These are phyloP conservation scores for Nothophoma quercina DNA, from an alignment of 2,329 filamentous ascomycete species.

Conservation along the genomic window DNA sequence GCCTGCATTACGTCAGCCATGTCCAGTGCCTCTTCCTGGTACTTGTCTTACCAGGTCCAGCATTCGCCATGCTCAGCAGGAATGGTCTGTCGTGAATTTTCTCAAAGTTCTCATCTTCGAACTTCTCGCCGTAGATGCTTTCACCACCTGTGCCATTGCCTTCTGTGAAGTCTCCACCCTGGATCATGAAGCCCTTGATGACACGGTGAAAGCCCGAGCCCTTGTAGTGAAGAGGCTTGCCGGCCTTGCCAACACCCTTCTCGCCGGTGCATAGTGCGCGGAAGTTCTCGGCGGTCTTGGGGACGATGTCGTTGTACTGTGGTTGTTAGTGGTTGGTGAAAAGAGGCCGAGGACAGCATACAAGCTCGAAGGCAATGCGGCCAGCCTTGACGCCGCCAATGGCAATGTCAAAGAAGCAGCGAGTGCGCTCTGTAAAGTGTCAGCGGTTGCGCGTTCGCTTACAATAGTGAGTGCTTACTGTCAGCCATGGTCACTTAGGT, in stretches of 20 bases:
- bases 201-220: constrained; percentile 91
- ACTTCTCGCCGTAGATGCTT: constrained; percentile 97
- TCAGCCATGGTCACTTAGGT: constrained; percentile 35
- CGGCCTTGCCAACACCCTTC: constrained; percentile 82
- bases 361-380: constrained; percentile 86
- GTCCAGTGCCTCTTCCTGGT: neutral
- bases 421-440: constrained; percentile 65
- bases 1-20: constrained; percentile 56
- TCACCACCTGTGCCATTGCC: constrained; percentile 96
- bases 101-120: constrained; percentile 95
- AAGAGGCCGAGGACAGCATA: constrained; percentile 51
- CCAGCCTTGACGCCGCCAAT: constrained; percentile 78
- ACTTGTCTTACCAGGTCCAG: constrained; percentile 76
- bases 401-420: constrained; percentile 92
- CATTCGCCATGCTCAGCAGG: constrained; percentile 96
- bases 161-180: constrained; percentile 95
- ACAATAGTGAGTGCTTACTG: constrained; percentile 23
- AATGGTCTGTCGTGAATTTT: constrained; percentile 92
- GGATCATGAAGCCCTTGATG: constrained; percentile 99
- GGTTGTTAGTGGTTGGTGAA: constrained; percentile 2
- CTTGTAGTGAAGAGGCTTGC: constrained; percentile 92
- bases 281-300: constrained; percentile 97
- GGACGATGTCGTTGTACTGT: constrained; percentile 66
- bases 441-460: constrained; percentile 1
- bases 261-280: constrained; percentile 92